These are phyloP conservation scores for Tetrapyrgos nigripes DNA, from an alignment of 1,284 basidiomycete genomes.

Conservation along the genomic window DNA sequence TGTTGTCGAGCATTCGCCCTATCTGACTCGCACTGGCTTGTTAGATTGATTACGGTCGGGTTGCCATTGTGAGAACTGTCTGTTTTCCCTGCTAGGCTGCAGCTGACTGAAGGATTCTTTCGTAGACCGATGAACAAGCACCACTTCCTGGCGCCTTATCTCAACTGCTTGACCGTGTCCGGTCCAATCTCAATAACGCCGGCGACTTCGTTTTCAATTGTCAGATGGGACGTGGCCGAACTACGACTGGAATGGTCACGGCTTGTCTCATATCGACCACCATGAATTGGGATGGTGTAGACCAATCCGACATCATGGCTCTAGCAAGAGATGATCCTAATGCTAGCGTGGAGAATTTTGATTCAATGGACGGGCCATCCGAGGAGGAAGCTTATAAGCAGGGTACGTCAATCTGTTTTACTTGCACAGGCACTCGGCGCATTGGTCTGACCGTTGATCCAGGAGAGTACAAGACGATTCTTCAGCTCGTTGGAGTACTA, in stretches of 20 bases:
- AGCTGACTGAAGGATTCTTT: slow-evolving; percentile 8
- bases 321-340: slow-evolving; percentile 44
- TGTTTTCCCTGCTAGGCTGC: background rate
- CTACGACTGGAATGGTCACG: slow-evolving; percentile 94
- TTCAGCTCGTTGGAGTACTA: slow-evolving; percentile 92
- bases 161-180: slow-evolving; percentile 79
- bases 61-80: slow-evolving; percentile 75
- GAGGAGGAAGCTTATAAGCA: slow-evolving; percentile 89
- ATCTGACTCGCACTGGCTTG: slow-evolving; percentile 4
- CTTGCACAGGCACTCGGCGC: background rate
- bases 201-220: slow-evolving; percentile 90
- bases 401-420: slow-evolving; percentile 54
- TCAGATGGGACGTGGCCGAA: slow-evolving; percentile 84
- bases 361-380: slow-evolving; percentile 77
- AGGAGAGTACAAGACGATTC: slow-evolving; percentile 97
- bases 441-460: slow-evolving; percentile 2
- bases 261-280: slow-evolving; percentile 89
- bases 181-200: slow-evolving; percentile 62
- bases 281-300: slow-evolving; percentile 59
- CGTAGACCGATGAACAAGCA: slow-evolving; percentile 94
- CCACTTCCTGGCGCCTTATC: slow-evolving; percentile 88
- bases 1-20: background rate
- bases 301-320: slow-evolving; percentile 30
- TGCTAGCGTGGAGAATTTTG: slow-evolving; percentile 54
- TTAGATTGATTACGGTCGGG: slow-evolving; percentile 87